phyloP scores from a whole-genome alignment of 495 filamentous ascomycete species.

The Talaromyces liani region DNA sequence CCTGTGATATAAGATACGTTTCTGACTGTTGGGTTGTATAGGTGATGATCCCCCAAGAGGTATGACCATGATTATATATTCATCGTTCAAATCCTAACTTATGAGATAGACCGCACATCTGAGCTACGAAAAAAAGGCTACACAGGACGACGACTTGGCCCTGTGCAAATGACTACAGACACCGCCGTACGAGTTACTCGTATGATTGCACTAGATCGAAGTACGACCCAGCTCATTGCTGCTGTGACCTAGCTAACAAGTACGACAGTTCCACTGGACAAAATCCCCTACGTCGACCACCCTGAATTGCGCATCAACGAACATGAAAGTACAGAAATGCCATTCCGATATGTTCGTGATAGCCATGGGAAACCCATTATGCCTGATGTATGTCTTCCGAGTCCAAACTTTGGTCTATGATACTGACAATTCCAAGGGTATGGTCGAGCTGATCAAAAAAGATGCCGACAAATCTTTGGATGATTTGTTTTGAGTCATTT shows the following conservation, averaged over 20 bases:
- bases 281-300: slow-evolving; percentile 76
- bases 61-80: slow-evolving; percentile 30
- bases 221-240: slow-evolving; percentile 33
- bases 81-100: background rate
- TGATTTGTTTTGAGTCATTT: slow-evolving; percentile 61
- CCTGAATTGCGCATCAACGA: slow-evolving; percentile 85
- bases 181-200: slow-evolving; percentile 92
- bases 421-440: slow-evolving; percentile 51
- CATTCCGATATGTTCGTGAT: slow-evolving; percentile 86
- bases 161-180: slow-evolving; percentile 97
- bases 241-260: slow-evolving; percentile 12
- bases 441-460: slow-evolving; percentile 87
- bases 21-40: slow-evolving; percentile 24
- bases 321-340: slow-evolving; percentile 92
- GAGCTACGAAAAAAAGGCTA: slow-evolving; percentile 92
- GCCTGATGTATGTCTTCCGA: slow-evolving; percentile 60
- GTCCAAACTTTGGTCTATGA: background rate
- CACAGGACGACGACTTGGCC: slow-evolving; percentile 76
- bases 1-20: background rate
- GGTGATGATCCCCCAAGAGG: slow-evolving; percentile 94
- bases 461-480: slow-evolving; percentile 88
- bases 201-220: slow-evolving; percentile 74
- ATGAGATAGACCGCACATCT: slow-evolving; percentile 70
- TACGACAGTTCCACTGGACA: slow-evolving; percentile 59
- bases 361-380: slow-evolving; percentile 73